phyloP scores from a whole-genome alignment of 306 rosid genomes.

The Senna tora region DNA sequence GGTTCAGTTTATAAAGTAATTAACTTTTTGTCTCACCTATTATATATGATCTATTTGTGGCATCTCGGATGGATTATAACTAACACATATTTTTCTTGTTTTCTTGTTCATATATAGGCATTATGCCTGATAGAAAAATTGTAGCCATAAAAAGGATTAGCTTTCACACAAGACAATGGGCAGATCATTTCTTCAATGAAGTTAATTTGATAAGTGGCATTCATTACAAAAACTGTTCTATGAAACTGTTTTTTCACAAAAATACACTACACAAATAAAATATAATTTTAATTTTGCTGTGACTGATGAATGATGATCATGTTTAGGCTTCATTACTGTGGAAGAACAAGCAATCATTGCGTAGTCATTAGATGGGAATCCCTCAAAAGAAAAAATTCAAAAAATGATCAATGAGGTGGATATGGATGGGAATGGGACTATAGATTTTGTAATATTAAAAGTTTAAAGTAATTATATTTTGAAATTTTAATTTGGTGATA shows the following conservation, averaged over 20 bases:
- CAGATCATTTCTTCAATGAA: constrained; percentile 49
- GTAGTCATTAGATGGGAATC: constrained; percentile 77
- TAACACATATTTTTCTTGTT: too few species aligned
- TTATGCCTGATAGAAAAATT: constrained; percentile 43
- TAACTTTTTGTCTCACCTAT: too few species aligned
- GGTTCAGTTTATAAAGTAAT: too few species aligned
- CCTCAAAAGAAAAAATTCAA: constrained; percentile 69
- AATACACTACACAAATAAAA: too few species aligned
- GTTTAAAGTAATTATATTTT: too few species aligned
- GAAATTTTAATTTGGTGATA: too few species aligned
- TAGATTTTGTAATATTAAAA: too few species aligned
- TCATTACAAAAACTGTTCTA: constrained; percentile 45
- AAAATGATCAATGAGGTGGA: constrained; percentile 73
- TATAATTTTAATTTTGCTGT: background rate
- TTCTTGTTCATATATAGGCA: constrained; percentile 43
- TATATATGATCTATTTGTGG: too few species aligned
- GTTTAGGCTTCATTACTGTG: constrained; percentile 76
- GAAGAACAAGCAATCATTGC: constrained; percentile 74
- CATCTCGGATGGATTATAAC: too few species aligned
- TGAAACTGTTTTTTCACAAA: too few species aligned
- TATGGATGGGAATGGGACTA: constrained; percentile 70
- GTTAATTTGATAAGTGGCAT: constrained; percentile 49
- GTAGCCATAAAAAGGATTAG: constrained; percentile 59
- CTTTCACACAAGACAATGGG: constrained; percentile 60
- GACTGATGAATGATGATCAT: background rate